Base-by-base conservation (phyloP, 805 yeast genomes). In the Ascoidea rubescens region DNA sequence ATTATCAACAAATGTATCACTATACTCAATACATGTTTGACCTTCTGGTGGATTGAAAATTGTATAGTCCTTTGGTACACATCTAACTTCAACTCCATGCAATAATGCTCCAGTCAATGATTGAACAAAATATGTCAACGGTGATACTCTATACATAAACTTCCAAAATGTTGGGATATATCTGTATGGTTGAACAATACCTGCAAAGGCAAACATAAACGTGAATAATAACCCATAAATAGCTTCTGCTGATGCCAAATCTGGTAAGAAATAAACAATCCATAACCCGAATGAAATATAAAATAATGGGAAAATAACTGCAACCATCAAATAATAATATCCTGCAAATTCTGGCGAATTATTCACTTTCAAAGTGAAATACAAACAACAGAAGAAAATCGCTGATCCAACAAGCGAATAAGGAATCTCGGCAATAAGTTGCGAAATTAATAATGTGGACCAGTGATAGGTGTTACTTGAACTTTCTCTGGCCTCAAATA, bases 381-480 rank as follows among this genome's bases (percentile, higher is more conserved):
- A 80, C 67, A 67, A 71, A 53, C 78, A 72, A 58, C 75, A 72
- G 64, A 67, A 82, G 50, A 75, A 73, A 31, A 84, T 48, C 7
- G 84, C 75, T 10, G 74, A 67, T 58, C 71, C 67, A 45, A 74
- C 54, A 43, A 72, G 58, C 52, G 74, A 74, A 66, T 79, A 84
- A 1, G 89, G 88, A 21, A 81, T 58, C 62, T 84, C 91, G 54
- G 71, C 72, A 16, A 78, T 46, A 55, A 69, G 70, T 58, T 80
- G 81, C 5, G 82, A 64, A 17, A 81, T 50, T 49, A 82, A 60
- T 64, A 84, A 64, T 46, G 75, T 64, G 31, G 79, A 70, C 90
- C 90, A 84, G 59, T 81, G 84, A 69, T 79, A 84, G 45, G 86
- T 84, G 60, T 82, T 83, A 4, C 87, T 80, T 54, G 80, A 75